Conservation (phyloP, 2,329 filamentous ascomycete genomes). For the Akanthomyces muscarius region DNA sequence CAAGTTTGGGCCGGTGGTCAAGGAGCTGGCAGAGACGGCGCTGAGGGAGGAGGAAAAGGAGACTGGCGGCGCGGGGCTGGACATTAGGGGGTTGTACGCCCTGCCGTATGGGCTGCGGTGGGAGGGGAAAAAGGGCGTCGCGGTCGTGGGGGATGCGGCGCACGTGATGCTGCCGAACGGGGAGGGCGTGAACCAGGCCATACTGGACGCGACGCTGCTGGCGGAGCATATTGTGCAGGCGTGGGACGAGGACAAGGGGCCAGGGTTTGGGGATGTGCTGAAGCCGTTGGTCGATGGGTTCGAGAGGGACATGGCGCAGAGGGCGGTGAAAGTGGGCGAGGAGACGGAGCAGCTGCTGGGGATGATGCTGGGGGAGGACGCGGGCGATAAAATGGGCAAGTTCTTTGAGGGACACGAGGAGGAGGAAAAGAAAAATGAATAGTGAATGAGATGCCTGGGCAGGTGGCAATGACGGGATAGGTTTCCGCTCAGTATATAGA, state of each 20-base stretch:
- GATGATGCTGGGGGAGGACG: constrained; percentile 8
- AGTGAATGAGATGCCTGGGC: too few relatives aligned
- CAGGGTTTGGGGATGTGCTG: constrained; percentile 20
- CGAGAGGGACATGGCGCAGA: constrained; percentile 22
- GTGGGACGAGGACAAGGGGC: background rate
- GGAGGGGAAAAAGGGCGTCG: constrained; percentile 38
- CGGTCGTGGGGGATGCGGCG: constrained; percentile 53
- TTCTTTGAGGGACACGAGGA: background rate
- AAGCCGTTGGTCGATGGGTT: constrained; percentile 22
- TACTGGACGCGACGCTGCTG: constrained; percentile 46
- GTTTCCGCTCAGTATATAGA: too few relatives aligned
- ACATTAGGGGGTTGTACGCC: constrained; percentile 30
- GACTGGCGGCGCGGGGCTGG: constrained; percentile 19
- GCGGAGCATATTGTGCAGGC: constrained; percentile 28
- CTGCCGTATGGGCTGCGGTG: constrained; percentile 43
- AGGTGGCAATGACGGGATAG: too few relatives aligned
- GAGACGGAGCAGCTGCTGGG: constrained; percentile 8
- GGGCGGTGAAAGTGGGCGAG: constrained; percentile 2
- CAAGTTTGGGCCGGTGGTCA: constrained; percentile 18
- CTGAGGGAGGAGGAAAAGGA: constrained; percentile 25
- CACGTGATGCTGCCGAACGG: constrained; percentile 51
- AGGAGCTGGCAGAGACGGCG: constrained; percentile 27
- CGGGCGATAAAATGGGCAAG: background rate
- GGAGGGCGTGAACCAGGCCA: constrained; percentile 51
- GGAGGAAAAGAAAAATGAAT: background rate